phyloP scores from a whole-genome alignment of 331 rosid genomes.

The Malus hybrid region DNA sequence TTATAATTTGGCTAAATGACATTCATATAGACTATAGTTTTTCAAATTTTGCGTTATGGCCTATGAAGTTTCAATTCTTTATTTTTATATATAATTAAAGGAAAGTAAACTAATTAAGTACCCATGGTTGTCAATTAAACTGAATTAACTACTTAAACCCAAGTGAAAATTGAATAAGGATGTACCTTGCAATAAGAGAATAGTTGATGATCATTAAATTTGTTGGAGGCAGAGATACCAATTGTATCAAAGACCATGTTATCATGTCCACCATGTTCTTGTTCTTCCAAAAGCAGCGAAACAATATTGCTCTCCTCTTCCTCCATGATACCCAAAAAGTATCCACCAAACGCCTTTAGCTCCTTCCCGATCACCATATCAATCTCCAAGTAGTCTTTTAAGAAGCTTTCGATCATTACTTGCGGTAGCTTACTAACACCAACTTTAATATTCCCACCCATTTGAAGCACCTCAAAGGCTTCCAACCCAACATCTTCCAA shows the following conservation, averaged over 20 bases:
- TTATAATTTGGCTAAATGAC: too few species aligned
- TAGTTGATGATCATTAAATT: slow-evolving; percentile 17
- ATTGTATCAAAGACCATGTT: slow-evolving; percentile 30
- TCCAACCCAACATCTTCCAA: slow-evolving; percentile 70
- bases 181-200: slow-evolving; percentile 64
- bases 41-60: too few species aligned
- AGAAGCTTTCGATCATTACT: slow-evolving; percentile 69
- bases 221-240: slow-evolving; percentile 36
- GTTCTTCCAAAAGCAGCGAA: slow-evolving; percentile 18
- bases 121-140: too few species aligned
- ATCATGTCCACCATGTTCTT: slow-evolving; percentile 18
- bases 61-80: too few species aligned
- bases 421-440: slow-evolving; percentile 53
- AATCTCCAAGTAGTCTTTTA: slow-evolving; percentile 66
- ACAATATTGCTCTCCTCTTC: slow-evolving; percentile 6
- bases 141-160: neutral
- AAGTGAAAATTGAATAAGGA: neutral
- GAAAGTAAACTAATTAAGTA: too few species aligned
- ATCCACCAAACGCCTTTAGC: slow-evolving; percentile 54
- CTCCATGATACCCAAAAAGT: slow-evolving; percentile 65
- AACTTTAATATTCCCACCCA: slow-evolving; percentile 39
- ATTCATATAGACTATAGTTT: too few species aligned
- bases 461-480: slow-evolving; percentile 39
- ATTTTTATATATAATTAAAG: too few species aligned
- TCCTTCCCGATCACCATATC: slow-evolving; percentile 60